phyloP scores from a whole-genome alignment of 305 asterid genomes.

The Fraxinus xanthoxyloides region DNA sequence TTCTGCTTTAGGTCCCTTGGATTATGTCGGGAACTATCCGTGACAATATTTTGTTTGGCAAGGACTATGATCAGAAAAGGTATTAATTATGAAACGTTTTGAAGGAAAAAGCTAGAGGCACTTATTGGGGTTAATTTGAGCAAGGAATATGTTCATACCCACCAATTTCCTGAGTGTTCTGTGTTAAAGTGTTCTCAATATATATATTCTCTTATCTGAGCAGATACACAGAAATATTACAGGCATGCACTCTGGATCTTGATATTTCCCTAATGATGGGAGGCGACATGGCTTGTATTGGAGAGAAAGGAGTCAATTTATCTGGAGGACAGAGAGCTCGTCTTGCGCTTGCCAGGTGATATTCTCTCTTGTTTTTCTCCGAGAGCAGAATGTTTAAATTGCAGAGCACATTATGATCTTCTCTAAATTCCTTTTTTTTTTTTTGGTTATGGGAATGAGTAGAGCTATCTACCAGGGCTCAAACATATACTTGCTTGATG shows the following conservation, averaged over 20 bases:
- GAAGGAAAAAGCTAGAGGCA: neutral
- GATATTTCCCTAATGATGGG: constrained; percentile 87
- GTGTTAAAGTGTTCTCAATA: neutral
- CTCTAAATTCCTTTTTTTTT: constrained; percentile 8
- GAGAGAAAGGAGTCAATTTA: constrained; percentile 88
- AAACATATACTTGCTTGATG: constrained; percentile 76
- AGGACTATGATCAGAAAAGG: constrained; percentile 67
- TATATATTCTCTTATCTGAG: constrained; percentile 14
- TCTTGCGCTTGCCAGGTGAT: constrained; percentile 85
- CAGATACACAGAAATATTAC: constrained; percentile 72
- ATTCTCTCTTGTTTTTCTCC: neutral
- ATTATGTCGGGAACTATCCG: constrained; percentile 92
- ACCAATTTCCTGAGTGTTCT: neutral
- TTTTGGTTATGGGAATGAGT: constrained; percentile 26
- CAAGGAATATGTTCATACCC: neutral
- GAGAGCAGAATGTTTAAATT: constrained; percentile 1
- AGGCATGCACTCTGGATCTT: constrained; percentile 66
- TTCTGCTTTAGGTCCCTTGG: constrained; percentile 76
- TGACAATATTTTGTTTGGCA: constrained; percentile 85
- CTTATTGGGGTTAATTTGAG: constrained; percentile 4
- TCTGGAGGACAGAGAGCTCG: constrained; percentile 99
- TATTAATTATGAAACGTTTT: constrained; percentile 20
- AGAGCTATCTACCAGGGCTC: constrained; percentile 85
- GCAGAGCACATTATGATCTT: constrained; percentile 3
- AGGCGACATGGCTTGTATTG: constrained; percentile 85